Evolutionary conservation across 208 protist species (phyloP).

Genomic region (Entamoeba invadens): DNA sequence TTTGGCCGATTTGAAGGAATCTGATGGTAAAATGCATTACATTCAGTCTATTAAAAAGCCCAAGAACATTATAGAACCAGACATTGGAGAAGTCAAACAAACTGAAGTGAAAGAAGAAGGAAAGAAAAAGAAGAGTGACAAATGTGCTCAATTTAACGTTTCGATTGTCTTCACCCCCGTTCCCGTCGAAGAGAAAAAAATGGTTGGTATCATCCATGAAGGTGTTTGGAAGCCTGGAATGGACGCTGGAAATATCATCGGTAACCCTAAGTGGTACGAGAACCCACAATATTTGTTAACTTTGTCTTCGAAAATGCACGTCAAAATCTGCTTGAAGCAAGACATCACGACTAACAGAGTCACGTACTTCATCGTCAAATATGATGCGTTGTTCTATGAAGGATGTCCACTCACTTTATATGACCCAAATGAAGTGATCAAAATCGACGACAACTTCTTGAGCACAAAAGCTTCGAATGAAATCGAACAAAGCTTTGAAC

Average conservation of each 20-base stretch:
- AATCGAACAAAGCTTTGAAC: neutral
- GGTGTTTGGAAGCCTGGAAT: neutral
- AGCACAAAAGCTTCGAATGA: neutral
- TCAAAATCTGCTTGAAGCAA: neutral
- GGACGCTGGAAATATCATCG: neutral
- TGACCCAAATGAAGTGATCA: neutral
- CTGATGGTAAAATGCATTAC: neutral
- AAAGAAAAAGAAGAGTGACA: neutral
- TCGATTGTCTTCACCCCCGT: neutral
- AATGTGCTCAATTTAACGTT: neutral
- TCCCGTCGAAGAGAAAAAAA: neutral
- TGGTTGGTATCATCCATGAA: neutral
- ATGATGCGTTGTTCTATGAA: neutral
- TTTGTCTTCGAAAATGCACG: neutral
- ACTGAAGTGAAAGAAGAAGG: neutral
- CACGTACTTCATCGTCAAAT: neutral
- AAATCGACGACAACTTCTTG: neutral
- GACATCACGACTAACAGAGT: neutral
- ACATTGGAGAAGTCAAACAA: neutral
- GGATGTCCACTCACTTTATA: neutral
- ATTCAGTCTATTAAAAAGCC: neutral
- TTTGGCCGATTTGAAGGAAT: neutral
- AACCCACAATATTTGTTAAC: neutral
- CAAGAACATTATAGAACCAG: neutral
- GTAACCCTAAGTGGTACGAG: neutral